Base-by-base conservation (phyloP, 805 yeast species). In the Blastobotrys parvus region DNA sequence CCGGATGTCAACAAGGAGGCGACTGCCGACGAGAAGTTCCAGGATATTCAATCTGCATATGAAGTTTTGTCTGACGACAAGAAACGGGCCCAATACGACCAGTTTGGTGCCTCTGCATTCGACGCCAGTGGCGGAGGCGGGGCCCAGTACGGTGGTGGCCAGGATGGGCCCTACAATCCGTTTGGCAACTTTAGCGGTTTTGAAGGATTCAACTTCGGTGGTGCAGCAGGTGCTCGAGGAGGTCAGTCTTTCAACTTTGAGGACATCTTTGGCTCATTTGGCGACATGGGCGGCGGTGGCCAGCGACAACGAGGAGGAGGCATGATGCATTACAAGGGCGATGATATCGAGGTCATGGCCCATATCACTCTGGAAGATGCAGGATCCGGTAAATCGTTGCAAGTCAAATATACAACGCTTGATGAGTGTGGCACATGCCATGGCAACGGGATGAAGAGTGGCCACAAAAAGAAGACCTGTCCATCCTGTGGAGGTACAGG, bases 1-100 rank as follows among this genome's bases (percentile, higher is more conserved):
- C 99, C 99, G 0, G 99, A 92, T 67, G 85, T 92, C 36, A 92
- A 90, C 63, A 92, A 90, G 63, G 96, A 85, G 50, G 75, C 77
- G 20, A 90, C 75, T 16, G 92, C 97, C 0, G 95, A 90, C 55
- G 77, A 78, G 58, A 79, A 79, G 62, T 92, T 92, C 67, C 97
- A 92, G 58, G 86, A 84, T 56, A 75, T 92, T 51, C 97, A 90
- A 59, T 92, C 84, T 50, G 94, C 97, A 1, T 92, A 94, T 59
- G 99, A 92, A 63, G 77, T 92, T 30, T 70, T 92, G 57, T 79
- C 87, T 36, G 94, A 88, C 60, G 83, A 86, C 42, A 76, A 75
- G 17, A 90, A 90, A 71, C 77, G 87, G 55, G 75, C 80, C 42
- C 95, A 92, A 59, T 92, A 78, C 56, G 98, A 92, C 59, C 94